Conservation (phyloP, 108 stramenopile genomes). For the Fragilaria radians region DNA sequence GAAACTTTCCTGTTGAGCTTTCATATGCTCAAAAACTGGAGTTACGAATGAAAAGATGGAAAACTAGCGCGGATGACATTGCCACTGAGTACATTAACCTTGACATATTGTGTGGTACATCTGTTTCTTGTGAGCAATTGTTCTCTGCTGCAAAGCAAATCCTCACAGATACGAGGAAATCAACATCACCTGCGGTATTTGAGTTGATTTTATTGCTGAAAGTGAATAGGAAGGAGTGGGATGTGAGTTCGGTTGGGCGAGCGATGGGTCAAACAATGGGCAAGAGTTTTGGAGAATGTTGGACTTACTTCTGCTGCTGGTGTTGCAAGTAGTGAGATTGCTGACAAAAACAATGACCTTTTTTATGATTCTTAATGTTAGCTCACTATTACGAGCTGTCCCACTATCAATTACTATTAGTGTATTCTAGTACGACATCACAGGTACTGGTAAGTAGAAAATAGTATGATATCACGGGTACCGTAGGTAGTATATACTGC, state of each 20-base stretch:
- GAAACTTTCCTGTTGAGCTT: not conserved
- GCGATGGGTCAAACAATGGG: too few species aligned
- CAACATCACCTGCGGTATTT: not conserved
- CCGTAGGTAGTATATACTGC: conserved; percentile 1
- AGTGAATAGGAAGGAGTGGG: not conserved
- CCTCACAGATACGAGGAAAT: not conserved
- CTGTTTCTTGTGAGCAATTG: not conserved
- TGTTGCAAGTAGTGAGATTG: too few species aligned
- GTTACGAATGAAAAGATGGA: not conserved
- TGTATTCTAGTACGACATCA: too few species aligned
- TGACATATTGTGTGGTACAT: not conserved
- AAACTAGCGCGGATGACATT: not conserved
- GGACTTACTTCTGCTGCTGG: too few species aligned
- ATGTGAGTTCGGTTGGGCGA: not conserved
- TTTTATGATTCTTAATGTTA: too few species aligned
- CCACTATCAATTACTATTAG: too few species aligned
- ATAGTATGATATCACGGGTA: too few species aligned
- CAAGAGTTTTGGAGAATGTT: too few species aligned
- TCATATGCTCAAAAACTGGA: not conserved
- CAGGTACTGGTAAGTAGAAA: too few species aligned
- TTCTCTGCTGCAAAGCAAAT: not conserved
- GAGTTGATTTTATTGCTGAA: not conserved
- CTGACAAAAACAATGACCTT: too few species aligned
- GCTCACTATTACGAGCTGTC: too few species aligned
- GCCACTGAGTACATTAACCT: not conserved